Conservation (phyloP, 2,329 filamentous ascomycete genomes). For the Ophiocordyceps camponoti-leonardi region DNA sequence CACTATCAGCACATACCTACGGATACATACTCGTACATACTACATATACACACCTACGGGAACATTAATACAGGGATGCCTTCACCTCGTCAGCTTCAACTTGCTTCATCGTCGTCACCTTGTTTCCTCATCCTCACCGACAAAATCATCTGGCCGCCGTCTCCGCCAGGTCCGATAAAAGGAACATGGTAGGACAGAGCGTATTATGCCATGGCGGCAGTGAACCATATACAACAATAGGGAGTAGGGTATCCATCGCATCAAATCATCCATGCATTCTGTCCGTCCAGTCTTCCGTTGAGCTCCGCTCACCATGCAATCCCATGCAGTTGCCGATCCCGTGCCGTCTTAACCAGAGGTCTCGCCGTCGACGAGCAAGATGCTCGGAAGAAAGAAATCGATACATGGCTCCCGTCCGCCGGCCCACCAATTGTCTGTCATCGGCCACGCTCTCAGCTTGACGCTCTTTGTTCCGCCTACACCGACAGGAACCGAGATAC, state of each 20-base stretch:
- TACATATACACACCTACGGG: too few species aligned
- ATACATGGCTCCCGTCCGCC: not conserved
- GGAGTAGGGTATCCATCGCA: constrained; percentile 24
- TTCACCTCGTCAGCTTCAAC: too few species aligned
- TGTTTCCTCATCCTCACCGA: not conserved
- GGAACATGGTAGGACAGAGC: not conserved
- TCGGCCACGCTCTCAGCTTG: not conserved
- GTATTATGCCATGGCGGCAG: not conserved
- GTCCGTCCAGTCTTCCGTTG: constrained; percentile 14
- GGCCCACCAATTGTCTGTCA: not conserved
- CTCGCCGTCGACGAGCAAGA: not conserved
- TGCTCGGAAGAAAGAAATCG: not conserved
- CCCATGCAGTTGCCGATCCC: constrained; percentile 21
- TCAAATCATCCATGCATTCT: constrained; percentile 27
- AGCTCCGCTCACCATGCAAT: constrained; percentile 2
- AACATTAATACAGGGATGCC: too few species aligned
- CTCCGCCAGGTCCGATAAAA: too few species aligned
- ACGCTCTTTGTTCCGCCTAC: not conserved
- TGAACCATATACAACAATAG: not conserved
- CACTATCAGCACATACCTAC: too few species aligned
- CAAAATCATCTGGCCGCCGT: not conserved
- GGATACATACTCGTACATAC: too few species aligned
- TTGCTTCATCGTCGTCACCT: not conserved
- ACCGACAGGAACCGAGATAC: not conserved
- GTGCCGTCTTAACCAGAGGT: constrained; percentile 17